Evolutionary conservation across 2,329 filamentous ascomycete species (phyloP), one percentile per base, ranked within the genome.

Genomic region (Colletotrichum sidae): DNA sequence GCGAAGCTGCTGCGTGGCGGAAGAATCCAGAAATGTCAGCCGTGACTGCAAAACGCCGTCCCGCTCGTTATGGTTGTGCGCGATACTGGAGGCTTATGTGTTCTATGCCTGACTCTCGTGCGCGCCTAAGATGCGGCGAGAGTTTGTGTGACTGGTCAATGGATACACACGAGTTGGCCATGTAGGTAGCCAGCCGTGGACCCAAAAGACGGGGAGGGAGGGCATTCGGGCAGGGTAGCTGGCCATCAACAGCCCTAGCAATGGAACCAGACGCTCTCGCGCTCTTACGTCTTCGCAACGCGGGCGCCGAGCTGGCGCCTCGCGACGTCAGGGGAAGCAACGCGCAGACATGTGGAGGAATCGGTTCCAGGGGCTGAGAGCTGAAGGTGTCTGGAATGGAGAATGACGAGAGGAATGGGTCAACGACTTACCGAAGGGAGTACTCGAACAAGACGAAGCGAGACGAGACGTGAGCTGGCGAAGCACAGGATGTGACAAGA

Each of bases 371-470:
- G 58, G 46, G 50, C 44, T 51, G 45, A 65, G 44, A 42, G 55
- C 38, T 51, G 38, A 58, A n/a, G 33, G 25, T 37, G 13, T 33
- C 25, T 51, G 55, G 58, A 66, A 66, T 63, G 63, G 44, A 45
- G 52, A 39, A 63, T 62, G 63, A 66, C 59, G 47, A 63, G 35
- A 57, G 63, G 47, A 54, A 57, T 66, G 53, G 25, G 17, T 50
- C 41, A 8, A 46, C 47, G 58, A 49, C 63, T 62, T 66, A 66
- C 63, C 63, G 12, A 45, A 66, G 47, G 57, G 25, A 49, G 55
- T 17, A 13, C 13, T 38, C 52, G 38, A 50, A 54, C 44, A 41
- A 55, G 52, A 39, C 41, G 34, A 35, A 42, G 53, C 13, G 52
- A 56, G 47, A 62, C 51, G 44, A 61, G 44, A 13, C 39, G 46